Conservation (phyloP, 2,329 filamentous ascomycete genomes). For the Xylariaceae sp. region DNA sequence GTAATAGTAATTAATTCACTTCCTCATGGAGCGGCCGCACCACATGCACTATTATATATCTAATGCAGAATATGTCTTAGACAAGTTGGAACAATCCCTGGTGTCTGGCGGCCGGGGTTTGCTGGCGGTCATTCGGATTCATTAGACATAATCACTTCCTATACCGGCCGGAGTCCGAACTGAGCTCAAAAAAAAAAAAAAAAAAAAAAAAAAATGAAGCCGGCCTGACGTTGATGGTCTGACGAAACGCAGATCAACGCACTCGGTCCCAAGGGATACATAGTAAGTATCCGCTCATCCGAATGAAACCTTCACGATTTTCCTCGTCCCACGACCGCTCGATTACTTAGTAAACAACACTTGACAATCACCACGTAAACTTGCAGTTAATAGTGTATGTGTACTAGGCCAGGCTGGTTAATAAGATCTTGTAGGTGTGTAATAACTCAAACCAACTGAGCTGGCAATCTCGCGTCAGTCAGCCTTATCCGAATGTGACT, state of each 20-base stretch:
- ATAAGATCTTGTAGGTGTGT: conserved; percentile 1
- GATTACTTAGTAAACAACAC: conserved; percentile 2
- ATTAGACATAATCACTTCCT: no score
- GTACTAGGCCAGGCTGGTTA: not conserved
- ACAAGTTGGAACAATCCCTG: no score
- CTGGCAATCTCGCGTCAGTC: conserved; percentile 13
- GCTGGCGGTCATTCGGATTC: no score
- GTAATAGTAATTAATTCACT: no score
- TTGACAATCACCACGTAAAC: not conserved
- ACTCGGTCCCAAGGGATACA: not conserved
- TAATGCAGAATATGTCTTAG: no score
- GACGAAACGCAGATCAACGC: not conserved
- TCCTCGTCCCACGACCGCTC: not conserved
- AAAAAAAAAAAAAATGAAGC: not conserved
- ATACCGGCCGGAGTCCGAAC: no score
- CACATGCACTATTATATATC: no score
- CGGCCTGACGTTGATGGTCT: not conserved
- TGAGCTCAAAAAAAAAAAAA: no score
- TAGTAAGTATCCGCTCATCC: not conserved
- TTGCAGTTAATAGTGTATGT: no score
- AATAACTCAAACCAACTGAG: no score
- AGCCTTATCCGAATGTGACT: conserved; percentile 9
- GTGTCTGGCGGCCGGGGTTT: no score
- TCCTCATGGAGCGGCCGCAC: no score
- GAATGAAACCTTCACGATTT: not conserved